A percentile compares a stretch with the other conserved stretches of the same genome.
phyloP scores from a whole-genome alignment of 2,329 filamentous ascomycete species.

The Calonectria henricotiae region DNA sequence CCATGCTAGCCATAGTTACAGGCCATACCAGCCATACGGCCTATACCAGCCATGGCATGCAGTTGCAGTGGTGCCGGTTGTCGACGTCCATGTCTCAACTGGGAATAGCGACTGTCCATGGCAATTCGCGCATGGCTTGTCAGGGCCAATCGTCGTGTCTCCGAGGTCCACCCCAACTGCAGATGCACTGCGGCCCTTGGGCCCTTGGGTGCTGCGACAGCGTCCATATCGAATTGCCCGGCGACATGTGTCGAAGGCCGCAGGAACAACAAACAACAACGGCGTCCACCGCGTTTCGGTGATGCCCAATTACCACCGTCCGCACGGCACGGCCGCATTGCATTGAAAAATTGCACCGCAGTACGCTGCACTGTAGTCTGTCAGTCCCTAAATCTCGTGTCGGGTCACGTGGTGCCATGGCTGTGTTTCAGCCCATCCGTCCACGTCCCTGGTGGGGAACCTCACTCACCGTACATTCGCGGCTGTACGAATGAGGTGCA shows the following conservation, averaged over 20 bases:
- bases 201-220: background rate
- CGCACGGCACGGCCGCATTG: background rate
- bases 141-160: background rate
- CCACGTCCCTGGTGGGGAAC: background rate
- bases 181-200: background rate
- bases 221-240: background rate
- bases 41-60: background rate
- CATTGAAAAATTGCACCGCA: background rate
- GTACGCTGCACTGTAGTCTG: no score
- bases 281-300: background rate
- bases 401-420: conserved; percentile 2
- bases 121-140: background rate
- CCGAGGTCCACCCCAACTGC: conserved; percentile 4
- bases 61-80: background rate
- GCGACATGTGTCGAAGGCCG: background rate
- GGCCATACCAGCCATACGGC: no score
- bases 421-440: conserved; percentile 1
- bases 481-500: conserved; percentile 24
- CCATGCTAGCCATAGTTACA: no score
- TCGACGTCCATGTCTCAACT: conserved; percentile 4
- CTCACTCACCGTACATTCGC: conserved; percentile 11
- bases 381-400: background rate
- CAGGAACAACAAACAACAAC: background rate
- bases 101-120: background rate
- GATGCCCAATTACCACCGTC: conserved; percentile 6